phyloP scores from a whole-genome alignment of 257 asterid genomes.

The Solanum sejunctum region DNA sequence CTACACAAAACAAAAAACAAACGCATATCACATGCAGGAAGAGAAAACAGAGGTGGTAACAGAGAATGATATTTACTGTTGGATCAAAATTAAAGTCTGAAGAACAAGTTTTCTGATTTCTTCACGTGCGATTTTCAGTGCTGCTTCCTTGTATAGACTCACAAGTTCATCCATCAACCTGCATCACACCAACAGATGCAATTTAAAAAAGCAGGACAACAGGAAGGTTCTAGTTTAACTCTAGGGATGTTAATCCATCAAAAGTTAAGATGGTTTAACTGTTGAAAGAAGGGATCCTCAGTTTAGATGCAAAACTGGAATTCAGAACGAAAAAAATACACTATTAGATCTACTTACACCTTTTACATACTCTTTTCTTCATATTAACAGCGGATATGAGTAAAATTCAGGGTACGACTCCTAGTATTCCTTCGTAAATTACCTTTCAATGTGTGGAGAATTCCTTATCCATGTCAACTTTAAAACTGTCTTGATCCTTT shows the following conservation, averaged over 20 bases:
- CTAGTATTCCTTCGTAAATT: not conserved
- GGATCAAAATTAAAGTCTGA: slow-evolving; percentile 40
- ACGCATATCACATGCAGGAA: not conserved
- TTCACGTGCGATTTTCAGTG: slow-evolving; percentile 54
- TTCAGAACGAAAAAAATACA: not conserved
- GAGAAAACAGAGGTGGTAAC: not conserved
- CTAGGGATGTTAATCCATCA: not conserved
- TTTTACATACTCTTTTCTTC: not conserved
- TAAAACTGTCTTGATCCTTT: slow-evolving; percentile 39
- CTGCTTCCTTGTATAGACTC: slow-evolving; percentile 71
- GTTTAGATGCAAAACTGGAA: not conserved
- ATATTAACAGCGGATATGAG: not conserved
- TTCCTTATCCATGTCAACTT: slow-evolving; percentile 82
- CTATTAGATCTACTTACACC: not conserved
- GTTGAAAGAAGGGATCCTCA: not conserved
- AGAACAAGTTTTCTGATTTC: slow-evolving; percentile 56
- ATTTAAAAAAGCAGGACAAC: not conserved
- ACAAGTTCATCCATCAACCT: slow-evolving; percentile 85
- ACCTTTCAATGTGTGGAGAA: slow-evolving; percentile 69
- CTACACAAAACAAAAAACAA: not conserved
- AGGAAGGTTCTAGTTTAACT: not conserved
- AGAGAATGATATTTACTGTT: slow-evolving; percentile 35
- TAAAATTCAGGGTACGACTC: not conserved
- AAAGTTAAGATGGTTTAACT: not conserved
- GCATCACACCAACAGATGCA: slow-evolving; percentile 3